Evolutionary conservation across 2,329 filamentous ascomycete species (phyloP).

Genomic region (Epichloe coenophiala): DNA sequence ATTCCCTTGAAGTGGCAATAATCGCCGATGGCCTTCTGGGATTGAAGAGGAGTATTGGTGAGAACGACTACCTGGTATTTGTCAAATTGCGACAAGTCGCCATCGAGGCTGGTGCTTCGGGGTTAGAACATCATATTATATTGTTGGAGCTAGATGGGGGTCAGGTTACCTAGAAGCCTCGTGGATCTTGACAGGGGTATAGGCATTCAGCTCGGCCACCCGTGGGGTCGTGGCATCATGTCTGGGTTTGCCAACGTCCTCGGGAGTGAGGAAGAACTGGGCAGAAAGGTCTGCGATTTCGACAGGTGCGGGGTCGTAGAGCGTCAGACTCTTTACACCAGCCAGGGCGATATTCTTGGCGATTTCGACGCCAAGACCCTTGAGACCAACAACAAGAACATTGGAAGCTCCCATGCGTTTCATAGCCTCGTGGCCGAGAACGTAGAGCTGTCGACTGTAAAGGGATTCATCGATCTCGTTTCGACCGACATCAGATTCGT

Average conservation of each 20-base stretch:
- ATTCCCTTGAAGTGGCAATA: slow-evolving; percentile 93
- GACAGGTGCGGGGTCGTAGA: slow-evolving; percentile 79
- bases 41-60: slow-evolving; percentile 66
- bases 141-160: slow-evolving; percentile 2
- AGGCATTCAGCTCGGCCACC: slow-evolving; percentile 89
- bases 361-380: slow-evolving; percentile 92
- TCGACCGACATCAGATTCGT: slow-evolving; percentile 41
- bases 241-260: slow-evolving; percentile 85
- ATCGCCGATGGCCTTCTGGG: slow-evolving; percentile 74
- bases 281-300: slow-evolving; percentile 82
- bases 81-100: slow-evolving; percentile 70
- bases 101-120: slow-evolving; percentile 43
- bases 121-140: background rate
- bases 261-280: slow-evolving; percentile 85
- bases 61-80: slow-evolving; percentile 88
- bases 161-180: slow-evolving; percentile 35
- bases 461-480: slow-evolving; percentile 59
- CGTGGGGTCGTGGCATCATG: slow-evolving; percentile 77
- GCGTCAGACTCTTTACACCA: slow-evolving; percentile 90
- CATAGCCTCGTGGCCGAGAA: slow-evolving; percentile 72
- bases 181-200: slow-evolving; percentile 79
- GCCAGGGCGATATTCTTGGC: slow-evolving; percentile 98
- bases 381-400: slow-evolving; percentile 79
- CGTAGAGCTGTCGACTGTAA: slow-evolving; percentile 62
- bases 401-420: slow-evolving; percentile 98